A percentile compares a stretch with the other conserved stretches of the same genome.
phyloP scores from a whole-genome alignment of 495 filamentous ascomycete genomes.

The Podospora didyma region DNA sequence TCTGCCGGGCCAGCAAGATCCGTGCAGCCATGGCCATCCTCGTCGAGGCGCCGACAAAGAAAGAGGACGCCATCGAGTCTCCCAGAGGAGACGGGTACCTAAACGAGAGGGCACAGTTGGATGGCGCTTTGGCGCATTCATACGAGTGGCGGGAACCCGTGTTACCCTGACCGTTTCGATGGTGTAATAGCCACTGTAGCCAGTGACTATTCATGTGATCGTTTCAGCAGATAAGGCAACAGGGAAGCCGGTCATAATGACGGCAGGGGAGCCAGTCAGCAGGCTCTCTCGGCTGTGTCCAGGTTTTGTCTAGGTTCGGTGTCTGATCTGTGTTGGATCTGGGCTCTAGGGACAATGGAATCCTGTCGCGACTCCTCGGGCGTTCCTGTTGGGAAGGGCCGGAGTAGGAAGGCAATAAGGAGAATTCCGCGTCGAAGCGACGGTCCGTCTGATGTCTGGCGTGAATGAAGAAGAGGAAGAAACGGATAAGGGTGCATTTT shows the following conservation, averaged over 20 bases:
- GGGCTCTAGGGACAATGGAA: not conserved
- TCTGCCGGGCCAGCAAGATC: not conserved
- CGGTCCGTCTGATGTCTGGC: not conserved
- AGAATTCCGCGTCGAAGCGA: not conserved
- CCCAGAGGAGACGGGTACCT: not conserved
- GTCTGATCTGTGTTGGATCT: not conserved
- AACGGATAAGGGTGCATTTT: not conserved
- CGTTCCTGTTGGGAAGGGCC: not conserved
- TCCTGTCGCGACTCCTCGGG: not conserved
- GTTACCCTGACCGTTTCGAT: constrained; percentile 17
- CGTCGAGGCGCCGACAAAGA: not conserved
- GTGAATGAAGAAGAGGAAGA: constrained; percentile 8
- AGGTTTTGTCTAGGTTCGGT: too few relatives aligned
- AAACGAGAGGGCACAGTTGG: not conserved
- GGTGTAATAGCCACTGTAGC: constrained; percentile 8
- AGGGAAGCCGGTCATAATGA: not conserved
- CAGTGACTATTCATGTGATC: constrained; percentile 17
- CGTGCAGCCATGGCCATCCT: not conserved
- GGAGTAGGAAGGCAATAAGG: not conserved
- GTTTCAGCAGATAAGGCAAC: constrained; percentile 2
- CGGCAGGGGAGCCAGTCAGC: not conserved
- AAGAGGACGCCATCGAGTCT: not conserved
- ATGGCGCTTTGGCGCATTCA: constrained; percentile 3
- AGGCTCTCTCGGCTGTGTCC: not conserved
- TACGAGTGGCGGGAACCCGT: constrained; percentile 3